A percentile compares a stretch with the other conserved stretches of the same genome.
These are phyloP conservation scores for Metschnikowia shivogae DNA, from an alignment of 805 yeast species.

Conservation along the genomic window DNA sequence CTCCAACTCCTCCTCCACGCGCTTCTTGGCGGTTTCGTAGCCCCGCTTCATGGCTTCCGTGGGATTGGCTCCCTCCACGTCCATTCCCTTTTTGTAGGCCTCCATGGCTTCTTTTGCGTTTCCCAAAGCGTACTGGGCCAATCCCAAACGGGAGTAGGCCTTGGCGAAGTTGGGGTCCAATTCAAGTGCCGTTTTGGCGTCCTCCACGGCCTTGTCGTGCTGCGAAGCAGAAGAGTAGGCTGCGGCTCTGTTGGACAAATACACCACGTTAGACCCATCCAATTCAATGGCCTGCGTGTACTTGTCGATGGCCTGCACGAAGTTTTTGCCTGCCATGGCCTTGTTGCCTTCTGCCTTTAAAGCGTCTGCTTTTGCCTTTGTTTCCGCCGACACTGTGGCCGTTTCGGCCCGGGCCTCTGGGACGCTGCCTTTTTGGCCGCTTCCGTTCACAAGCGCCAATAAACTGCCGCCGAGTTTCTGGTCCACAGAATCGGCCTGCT, in stretches of 20 bases:
- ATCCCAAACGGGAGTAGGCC: conserved; percentile 92
- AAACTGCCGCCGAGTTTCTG: conserved; percentile 46
- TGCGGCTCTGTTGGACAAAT: conserved; percentile 92
- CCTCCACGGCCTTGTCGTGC: conserved; percentile 73
- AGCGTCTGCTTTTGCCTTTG: conserved; percentile 71
- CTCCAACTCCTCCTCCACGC: conserved; percentile 73
- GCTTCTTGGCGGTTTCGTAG: conserved; percentile 86
- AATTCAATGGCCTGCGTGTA: conserved; percentile 78
- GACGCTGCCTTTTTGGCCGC: conserved; percentile 19
- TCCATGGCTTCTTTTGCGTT: conserved; percentile 84
- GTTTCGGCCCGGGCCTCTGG: conserved; percentile 26
- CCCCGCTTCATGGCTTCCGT: conserved; percentile 91
- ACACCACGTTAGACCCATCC: conserved; percentile 73
- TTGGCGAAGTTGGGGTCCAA: conserved; percentile 79
- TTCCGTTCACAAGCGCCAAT: conserved; percentile 37
- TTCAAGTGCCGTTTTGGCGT: conserved; percentile 77
- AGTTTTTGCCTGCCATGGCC: conserved; percentile 77
- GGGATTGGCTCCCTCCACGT: conserved; percentile 78
- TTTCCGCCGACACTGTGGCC: conserved; percentile 46
- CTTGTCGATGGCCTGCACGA: conserved; percentile 62
- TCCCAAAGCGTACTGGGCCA: conserved; percentile 93
- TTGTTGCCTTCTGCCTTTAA: conserved; percentile 85
- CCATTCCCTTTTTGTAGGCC: conserved; percentile 85
- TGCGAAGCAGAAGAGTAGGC: conserved; percentile 79
- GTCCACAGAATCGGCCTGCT: conserved; percentile 29